Evolutionary conservation across 2,329 filamentous ascomycete genomes (phyloP).

Genomic region (Juglanconis oblonga): DNA sequence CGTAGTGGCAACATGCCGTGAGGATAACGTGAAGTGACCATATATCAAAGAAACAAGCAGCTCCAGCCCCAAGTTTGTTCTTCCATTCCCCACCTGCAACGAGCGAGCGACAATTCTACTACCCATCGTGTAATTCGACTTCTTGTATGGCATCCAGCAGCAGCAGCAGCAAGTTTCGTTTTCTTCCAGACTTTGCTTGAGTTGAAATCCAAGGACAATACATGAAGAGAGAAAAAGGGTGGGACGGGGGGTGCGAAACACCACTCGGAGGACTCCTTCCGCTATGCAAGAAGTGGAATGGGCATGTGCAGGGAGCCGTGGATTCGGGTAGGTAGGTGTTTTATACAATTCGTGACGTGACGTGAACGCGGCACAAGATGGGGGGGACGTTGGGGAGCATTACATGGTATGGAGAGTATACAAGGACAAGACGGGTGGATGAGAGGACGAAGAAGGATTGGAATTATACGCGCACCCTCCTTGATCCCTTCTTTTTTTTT

Average conservation of each 20-base stretch:
- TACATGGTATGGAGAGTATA: constrained; percentile 1
- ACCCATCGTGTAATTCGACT: neutral
- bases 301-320: constrained; percentile 6
- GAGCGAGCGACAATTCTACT: neutral
- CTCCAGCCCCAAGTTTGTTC: neutral
- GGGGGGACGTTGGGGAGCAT: constrained; percentile 6
- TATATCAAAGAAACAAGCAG: neutral
- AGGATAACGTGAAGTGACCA: neutral
- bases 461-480: too few relatives aligned
- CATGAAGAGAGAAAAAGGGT: neutral
- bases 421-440: neutral
- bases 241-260: neutral
- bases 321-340: neutral
- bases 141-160: neutral
- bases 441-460: neutral
- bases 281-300: constrained; percentile 14
- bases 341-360: constrained; percentile 4
- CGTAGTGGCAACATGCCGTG: too few relatives aligned
- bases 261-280: constrained; percentile 5
- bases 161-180: neutral
- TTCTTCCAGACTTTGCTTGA: neutral
- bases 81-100: constrained; percentile 3
- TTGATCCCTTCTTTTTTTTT: neutral
- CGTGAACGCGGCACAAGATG: neutral
- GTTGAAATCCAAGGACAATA: neutral